Percentiles rank a stretch among this genome's conserved stretches.
Conservation (phyloP, 75 land plant species). For the Picea glauca region DNA sequence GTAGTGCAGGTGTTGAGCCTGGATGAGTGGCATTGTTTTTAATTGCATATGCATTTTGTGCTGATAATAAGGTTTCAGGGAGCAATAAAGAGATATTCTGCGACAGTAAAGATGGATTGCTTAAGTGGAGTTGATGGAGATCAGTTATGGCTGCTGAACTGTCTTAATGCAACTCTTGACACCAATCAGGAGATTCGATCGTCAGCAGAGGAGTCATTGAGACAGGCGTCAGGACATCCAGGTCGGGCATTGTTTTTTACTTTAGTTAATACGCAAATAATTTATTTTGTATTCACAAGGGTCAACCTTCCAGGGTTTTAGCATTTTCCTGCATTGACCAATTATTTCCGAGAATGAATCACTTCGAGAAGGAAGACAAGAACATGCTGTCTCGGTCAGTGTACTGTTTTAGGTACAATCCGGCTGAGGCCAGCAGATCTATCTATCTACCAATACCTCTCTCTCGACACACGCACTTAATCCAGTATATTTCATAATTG, state of each 20-base stretch:
- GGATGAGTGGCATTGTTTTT: too few relatives aligned
- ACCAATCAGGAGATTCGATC: constrained; percentile 65
- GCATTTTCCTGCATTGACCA: not conserved
- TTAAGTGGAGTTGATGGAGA: constrained; percentile 45
- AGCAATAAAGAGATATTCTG: too few relatives aligned
- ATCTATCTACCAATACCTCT: too few relatives aligned
- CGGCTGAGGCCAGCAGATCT: not conserved
- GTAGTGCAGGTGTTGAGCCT: too few relatives aligned
- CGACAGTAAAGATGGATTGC: too few relatives aligned
- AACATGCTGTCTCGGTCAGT: not conserved
- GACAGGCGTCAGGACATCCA: constrained; percentile 79
- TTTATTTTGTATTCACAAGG: too few relatives aligned
- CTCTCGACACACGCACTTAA: too few relatives aligned
- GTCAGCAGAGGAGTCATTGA: constrained; percentile 83
- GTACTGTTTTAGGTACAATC: not conserved
- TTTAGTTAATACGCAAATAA: too few relatives aligned
- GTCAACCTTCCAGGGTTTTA: not conserved
- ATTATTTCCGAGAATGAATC: too few relatives aligned
- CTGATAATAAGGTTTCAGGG: too few relatives aligned
- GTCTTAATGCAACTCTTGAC: constrained; percentile 87
- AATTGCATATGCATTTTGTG: too few relatives aligned
- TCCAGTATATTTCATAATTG: too few relatives aligned
- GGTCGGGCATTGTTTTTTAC: constrained; percentile 28
- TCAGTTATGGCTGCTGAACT: constrained; percentile 79
- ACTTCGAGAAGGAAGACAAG: not conserved